Evolutionary conservation across 352 stramenopile species (phyloP).

Genomic region (Plasmopara viticola): DNA sequence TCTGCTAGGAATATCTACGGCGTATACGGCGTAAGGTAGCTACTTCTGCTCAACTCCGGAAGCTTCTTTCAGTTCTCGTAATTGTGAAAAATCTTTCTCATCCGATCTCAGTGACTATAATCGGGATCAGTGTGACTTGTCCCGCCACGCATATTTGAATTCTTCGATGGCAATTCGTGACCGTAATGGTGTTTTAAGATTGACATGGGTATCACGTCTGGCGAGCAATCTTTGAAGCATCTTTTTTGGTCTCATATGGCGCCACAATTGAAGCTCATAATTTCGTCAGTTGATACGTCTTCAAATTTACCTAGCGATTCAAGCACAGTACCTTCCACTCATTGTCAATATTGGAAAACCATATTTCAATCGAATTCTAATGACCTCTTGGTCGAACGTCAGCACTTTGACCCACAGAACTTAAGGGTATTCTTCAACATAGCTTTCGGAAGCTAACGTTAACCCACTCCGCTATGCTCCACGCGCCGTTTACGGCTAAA

Average conservation of each 20-base stretch:
- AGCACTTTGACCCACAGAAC: background rate
- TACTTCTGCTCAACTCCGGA: background rate
- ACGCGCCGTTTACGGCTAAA: background rate
- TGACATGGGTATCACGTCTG: slow-evolving; percentile 3
- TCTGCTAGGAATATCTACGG: slow-evolving; percentile 2
- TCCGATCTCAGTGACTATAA: background rate
- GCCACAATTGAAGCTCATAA: background rate
- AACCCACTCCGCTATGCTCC: background rate
- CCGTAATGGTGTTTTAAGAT: slow-evolving; percentile 5
- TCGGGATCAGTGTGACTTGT: background rate
- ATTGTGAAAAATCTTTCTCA: background rate
- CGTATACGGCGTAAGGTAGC: background rate
- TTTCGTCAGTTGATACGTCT: slow-evolving; percentile 5
- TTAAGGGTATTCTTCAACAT: background rate
- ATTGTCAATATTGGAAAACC: slow-evolving; percentile 2
- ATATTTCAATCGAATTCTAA: slow-evolving; percentile 3
- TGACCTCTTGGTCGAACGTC: slow-evolving; percentile 1
- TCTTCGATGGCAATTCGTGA: slow-evolving; percentile 1
- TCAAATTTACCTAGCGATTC: background rate
- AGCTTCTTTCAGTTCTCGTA: background rate
- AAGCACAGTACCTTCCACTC: background rate
- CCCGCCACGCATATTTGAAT: background rate
- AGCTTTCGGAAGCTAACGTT: background rate
- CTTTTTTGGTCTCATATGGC: background rate
- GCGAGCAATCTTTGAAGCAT: background rate